These are phyloP conservation scores for Wickerhamomyces ciferrii DNA, from an alignment of 805 yeast species.

Conservation along the genomic window DNA sequence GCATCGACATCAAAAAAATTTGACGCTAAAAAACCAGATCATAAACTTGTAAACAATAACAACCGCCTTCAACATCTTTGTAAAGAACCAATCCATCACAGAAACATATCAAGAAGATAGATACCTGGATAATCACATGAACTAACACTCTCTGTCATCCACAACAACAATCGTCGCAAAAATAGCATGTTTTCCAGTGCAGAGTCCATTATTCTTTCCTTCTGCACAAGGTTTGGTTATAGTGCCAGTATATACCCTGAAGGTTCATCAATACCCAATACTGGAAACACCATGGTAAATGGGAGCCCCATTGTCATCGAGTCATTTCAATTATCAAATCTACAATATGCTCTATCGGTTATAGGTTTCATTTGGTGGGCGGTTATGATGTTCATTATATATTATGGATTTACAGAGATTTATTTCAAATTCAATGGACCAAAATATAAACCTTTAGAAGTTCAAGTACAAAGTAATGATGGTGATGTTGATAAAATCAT, in stretches of 20 bases:
- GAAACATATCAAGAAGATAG: too few species aligned
- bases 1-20: not conserved
- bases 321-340: not conserved
- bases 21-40: not conserved
- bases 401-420: conserved; percentile 20
- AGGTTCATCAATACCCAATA: not conserved
- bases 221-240: not conserved
- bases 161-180: too few species aligned
- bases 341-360: conserved; percentile 5
- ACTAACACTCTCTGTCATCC: too few species aligned
- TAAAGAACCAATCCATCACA: too few species aligned
- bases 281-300: too few species aligned
- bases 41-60: too few species aligned
- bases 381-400: conserved; percentile 12
- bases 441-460: conserved; percentile 10
- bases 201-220: not conserved
- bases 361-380: conserved; percentile 22
- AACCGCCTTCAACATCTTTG: too few species aligned
- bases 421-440: conserved; percentile 12
- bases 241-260: not conserved
- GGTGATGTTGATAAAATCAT: not conserved
- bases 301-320: not conserved
- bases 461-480: not conserved
- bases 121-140: too few species aligned
- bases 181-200: not conserved